Percentiles rank a stretch among this genome's conserved stretches.
phyloP scores from a whole-genome alignment of 1,284 basidiomycete genomes.

The Cutaneotrichosporon arboriforme region DNA sequence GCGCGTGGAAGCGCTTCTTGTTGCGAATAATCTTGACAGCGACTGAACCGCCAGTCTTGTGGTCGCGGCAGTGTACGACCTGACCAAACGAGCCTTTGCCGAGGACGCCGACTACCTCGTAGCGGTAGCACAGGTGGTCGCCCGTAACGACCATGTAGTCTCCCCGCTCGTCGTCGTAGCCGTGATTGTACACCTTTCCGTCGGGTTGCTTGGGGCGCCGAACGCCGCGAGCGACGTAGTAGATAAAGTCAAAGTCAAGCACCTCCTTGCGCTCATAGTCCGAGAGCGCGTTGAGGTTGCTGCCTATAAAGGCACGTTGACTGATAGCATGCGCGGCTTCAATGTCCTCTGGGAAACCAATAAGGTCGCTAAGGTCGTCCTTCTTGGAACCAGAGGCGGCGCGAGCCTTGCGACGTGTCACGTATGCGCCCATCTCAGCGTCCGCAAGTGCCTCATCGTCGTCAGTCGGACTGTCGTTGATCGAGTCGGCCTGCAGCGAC shows the following conservation, averaged over 20 bases:
- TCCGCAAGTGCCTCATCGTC: conserved; percentile 90
- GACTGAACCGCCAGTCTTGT: conserved; percentile 91
- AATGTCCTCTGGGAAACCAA: conserved; percentile 87
- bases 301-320: conserved; percentile 53
- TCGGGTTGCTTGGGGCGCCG: conserved; percentile 44
- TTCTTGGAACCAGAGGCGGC: conserved; percentile 62
- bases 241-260: conserved; percentile 77
- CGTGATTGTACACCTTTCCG: conserved; percentile 83
- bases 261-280: conserved; percentile 89
- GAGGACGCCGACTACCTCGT: conserved; percentile 85
- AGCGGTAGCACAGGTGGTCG: conserved; percentile 94
- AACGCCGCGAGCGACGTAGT: conserved; percentile 52
- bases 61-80: conserved; percentile 91
- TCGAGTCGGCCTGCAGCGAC: conserved; percentile 40
- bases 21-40: conserved; percentile 99
- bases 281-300: conserved; percentile 58
- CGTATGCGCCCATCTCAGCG: conserved; percentile 95
- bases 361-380: conserved; percentile 79
- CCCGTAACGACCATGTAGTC: conserved; percentile 87
- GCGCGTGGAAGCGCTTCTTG: conserved; percentile 98
- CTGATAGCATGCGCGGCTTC: conserved; percentile 64
- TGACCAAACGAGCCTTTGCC: conserved; percentile 99
- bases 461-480: conserved; percentile 57
- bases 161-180: conserved; percentile 97
- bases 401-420: conserved; percentile 80